phyloP scores from a whole-genome alignment of 2,329 filamentous ascomycete genomes.

The Lasiodiplodia gonubiensis region DNA sequence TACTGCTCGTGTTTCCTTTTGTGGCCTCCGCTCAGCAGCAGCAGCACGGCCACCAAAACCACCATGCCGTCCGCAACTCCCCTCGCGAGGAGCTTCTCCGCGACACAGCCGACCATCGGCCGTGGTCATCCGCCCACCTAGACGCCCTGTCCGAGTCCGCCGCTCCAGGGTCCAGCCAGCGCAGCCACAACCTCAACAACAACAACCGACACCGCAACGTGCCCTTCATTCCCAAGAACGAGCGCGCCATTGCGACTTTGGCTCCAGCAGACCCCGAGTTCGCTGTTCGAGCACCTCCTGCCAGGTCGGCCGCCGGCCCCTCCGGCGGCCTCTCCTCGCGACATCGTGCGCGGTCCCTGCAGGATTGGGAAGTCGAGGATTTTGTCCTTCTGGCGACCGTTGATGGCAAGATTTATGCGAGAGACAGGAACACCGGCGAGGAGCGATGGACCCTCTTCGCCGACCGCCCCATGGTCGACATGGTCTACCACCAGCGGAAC shows the following conservation, averaged over 20 bases:
- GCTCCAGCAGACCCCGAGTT: constrained; percentile 79
- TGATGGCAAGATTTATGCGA: constrained; percentile 93
- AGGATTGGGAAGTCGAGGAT: constrained; percentile 99
- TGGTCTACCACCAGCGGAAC: constrained; percentile 72
- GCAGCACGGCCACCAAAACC: constrained; percentile 36
- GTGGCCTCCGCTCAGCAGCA: constrained; percentile 49
- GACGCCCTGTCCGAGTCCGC: constrained; percentile 22
- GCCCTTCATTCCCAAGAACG: constrained; percentile 61
- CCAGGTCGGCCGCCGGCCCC: constrained; percentile 54
- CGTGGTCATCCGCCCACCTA: constrained; percentile 26
- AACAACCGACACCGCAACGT: constrained; percentile 25
- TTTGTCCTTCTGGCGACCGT: constrained; percentile 99
- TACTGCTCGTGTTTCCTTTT: constrained; percentile 43
- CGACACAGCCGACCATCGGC: constrained; percentile 37
- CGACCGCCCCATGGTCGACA: constrained; percentile 89
- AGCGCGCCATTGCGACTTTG: constrained; percentile 90
- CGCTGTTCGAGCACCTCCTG: constrained; percentile 94
- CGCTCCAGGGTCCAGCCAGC: neutral
- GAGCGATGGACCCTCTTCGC: constrained; percentile 85
- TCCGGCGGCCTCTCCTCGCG: constrained; percentile 67
- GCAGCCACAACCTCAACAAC: constrained; percentile 31
- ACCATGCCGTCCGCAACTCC: constrained; percentile 35
- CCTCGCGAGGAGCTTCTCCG: constrained; percentile 38
- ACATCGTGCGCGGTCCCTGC: constrained; percentile 91
- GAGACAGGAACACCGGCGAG: constrained; percentile 83